These are phyloP conservation scores for Claviceps africana DNA, from an alignment of 2,329 filamentous ascomycete species.

Conservation along the genomic window DNA sequence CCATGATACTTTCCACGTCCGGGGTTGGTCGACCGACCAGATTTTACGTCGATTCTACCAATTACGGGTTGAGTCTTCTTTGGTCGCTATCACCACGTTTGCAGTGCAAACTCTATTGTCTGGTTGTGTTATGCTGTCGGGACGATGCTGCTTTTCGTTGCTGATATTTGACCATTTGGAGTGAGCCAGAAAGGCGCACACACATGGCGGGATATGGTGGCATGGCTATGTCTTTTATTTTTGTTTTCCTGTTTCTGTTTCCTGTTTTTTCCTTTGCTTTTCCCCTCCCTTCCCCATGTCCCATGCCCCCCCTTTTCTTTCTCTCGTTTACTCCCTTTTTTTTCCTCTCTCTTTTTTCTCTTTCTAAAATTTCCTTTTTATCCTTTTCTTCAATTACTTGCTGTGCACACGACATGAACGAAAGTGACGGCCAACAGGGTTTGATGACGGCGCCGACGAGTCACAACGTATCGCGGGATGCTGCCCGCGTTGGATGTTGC, in stretches of 20 bases:
- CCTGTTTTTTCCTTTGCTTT: too few species aligned
- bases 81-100: background rate
- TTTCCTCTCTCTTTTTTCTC: background rate
- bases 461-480: conserved; percentile 1
- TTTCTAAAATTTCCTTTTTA: background rate
- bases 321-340: too few species aligned
- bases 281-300: too few species aligned
- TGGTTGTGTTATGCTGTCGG: background rate
- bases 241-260: background rate
- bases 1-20: background rate
- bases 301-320: background rate
- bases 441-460: conserved; percentile 8
- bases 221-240: conserved; percentile 2
- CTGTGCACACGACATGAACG: conserved; percentile 4
- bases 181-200: background rate
- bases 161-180: background rate
- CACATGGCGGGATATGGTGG: conserved; percentile 1
- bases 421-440: conserved; percentile 6
- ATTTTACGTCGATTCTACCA: background rate
- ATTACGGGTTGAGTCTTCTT: background rate
- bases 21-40: conserved; percentile 5
- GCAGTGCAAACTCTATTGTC: background rate
- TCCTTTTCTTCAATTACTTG: conserved; percentile 2
- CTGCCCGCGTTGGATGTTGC: background rate
- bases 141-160: background rate